Evolutionary conservation across 768 basidiomycete species (phyloP), one percentile per base, ranked within the genome.

Genomic region (Panus rudis): DNA sequence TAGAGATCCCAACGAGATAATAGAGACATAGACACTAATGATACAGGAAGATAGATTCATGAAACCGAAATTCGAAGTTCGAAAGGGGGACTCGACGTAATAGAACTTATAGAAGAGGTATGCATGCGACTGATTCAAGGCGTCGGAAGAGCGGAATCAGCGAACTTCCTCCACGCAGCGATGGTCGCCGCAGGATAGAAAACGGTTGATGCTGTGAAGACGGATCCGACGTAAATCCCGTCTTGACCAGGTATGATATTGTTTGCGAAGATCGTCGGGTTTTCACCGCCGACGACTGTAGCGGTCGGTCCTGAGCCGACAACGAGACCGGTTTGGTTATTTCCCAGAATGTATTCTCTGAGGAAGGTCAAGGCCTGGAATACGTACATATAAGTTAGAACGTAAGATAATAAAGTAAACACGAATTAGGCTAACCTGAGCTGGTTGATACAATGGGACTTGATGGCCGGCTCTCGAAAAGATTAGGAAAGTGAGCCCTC

Each of bases 281-380:
- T 61, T 53, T 77, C 75, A 7, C 81, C 83, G 7, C 73, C 75
- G 16, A 73, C 50, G 35, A 76, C 71, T 4, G 57, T 39, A 21
- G 32, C 24, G 54, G 44, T 55, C n/a, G 59, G 62, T 4, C 26
- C 17, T n/a, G 22, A 19, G 26, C 31, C 31, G 12, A n/a, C 17
- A 20, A 47, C 76, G 2, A 74, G 68, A 1, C 83, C 84, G 3
- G 76, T 78, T 37, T 63, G 43, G 57, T 82, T 81, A 38, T 58
- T 60, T 2, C 84, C 83, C 27, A 87, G 64, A 31, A 87, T 65
- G 49, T 85, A 86, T 46, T 87, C 79, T 17, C 78, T 75, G 14
- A 71, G 57, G 58, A 86, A 76, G 14, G 72, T 73, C 55, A 75
- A 68, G 4, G 78, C 81, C 84, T 85, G 50, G 25, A 45, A 24